A percentile compares a stretch with the other conserved stretches of the same genome.
These are phyloP conservation scores for Cryptococcus wingfieldii DNA, from an alignment of 1,284 basidiomycete genomes.

Conservation along the genomic window DNA sequence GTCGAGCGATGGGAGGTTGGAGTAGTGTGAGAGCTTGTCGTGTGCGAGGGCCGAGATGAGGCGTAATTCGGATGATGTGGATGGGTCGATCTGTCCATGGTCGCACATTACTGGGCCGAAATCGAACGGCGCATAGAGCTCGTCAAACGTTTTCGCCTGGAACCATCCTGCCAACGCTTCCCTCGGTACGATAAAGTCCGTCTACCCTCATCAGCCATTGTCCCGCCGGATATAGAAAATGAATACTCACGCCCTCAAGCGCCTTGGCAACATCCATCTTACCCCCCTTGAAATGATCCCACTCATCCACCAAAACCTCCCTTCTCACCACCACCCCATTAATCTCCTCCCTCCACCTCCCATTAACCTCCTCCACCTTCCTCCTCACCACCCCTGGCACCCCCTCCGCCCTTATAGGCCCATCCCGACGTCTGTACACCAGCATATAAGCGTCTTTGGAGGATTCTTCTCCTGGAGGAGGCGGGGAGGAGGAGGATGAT, in stretches of 20 bases:
- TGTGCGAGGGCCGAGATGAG: slow-evolving; percentile 29
- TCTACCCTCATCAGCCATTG: slow-evolving; percentile 18
- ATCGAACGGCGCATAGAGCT: slow-evolving; percentile 19
- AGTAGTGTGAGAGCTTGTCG: slow-evolving; percentile 13
- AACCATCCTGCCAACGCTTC: slow-evolving; percentile 31
- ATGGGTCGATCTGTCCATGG: slow-evolving; percentile 28
- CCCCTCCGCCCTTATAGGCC: slow-evolving; percentile 16
- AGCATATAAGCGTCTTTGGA: slow-evolving; percentile 91
- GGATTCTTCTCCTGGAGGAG: slow-evolving; percentile 2
- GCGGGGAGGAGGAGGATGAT: too few species aligned
- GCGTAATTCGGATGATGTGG: slow-evolving; percentile 9
- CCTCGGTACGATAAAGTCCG: slow-evolving; percentile 28
- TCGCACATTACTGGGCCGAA: slow-evolving; percentile 18
- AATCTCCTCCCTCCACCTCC: slow-evolving; percentile 8
- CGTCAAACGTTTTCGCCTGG: slow-evolving; percentile 10
- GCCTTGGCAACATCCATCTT: slow-evolving; percentile 23
- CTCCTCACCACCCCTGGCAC: slow-evolving; percentile 58
- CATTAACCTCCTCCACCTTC: slow-evolving; percentile 59
- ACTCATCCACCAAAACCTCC: slow-evolving; percentile 15
- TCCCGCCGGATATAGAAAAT: not conserved
- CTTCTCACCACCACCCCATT: slow-evolving; percentile 8
- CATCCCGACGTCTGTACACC: slow-evolving; percentile 62
- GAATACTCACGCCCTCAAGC: slow-evolving; percentile 26
- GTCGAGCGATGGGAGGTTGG: slow-evolving; percentile 14
- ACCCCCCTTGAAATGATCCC: slow-evolving; percentile 14